These are phyloP conservation scores for Cryptomeria japonica DNA, from an alignment of 75 land plant species.

Conservation along the genomic window DNA sequence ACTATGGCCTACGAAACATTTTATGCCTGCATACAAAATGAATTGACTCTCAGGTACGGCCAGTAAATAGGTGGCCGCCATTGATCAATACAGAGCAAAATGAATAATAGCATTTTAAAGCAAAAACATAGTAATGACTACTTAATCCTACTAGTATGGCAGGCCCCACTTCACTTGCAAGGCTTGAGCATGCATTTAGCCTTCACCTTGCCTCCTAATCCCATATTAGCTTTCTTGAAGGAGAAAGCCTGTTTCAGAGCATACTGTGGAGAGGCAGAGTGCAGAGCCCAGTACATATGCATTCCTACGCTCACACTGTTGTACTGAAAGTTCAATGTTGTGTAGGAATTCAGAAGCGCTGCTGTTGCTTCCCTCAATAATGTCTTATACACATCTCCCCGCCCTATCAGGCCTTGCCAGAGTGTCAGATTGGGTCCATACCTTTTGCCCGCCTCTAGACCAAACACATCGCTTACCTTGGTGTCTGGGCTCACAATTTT, in stretches of 20 bases:
- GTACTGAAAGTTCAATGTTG: slow-evolving; percentile 44
- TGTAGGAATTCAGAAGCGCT: slow-evolving; percentile 64
- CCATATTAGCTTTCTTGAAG: slow-evolving; percentile 55
- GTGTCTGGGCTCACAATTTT: slow-evolving; percentile 39
- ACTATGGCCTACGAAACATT: no score
- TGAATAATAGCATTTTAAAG: no score
- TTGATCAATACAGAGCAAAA: no score
- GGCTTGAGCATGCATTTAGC: slow-evolving; percentile 38
- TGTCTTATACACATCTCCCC: slow-evolving; percentile 53
- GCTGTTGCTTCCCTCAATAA: slow-evolving; percentile 61
- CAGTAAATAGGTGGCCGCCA: no score
- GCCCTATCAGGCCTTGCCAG: slow-evolving; percentile 43
- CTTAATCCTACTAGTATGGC: no score
- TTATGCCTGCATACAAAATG: no score
- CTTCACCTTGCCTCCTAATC: neutral
- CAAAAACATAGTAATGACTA: no score
- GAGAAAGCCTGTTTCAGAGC: slow-evolving; percentile 42
- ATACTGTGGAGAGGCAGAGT: slow-evolving; percentile 21
- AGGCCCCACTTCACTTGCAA: slow-evolving; percentile 42
- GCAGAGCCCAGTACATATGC: slow-evolving; percentile 38
- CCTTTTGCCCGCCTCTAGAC: slow-evolving; percentile 30
- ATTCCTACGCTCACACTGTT: slow-evolving; percentile 26
- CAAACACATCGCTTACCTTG: slow-evolving; percentile 51
- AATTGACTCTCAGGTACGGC: no score
- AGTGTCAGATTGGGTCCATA: slow-evolving; percentile 52